A percentile compares a stretch with the other conserved stretches of the same genome.
Conservation (phyloP, 768 basidiomycete genomes). For the Suillus ampliporus region DNA sequence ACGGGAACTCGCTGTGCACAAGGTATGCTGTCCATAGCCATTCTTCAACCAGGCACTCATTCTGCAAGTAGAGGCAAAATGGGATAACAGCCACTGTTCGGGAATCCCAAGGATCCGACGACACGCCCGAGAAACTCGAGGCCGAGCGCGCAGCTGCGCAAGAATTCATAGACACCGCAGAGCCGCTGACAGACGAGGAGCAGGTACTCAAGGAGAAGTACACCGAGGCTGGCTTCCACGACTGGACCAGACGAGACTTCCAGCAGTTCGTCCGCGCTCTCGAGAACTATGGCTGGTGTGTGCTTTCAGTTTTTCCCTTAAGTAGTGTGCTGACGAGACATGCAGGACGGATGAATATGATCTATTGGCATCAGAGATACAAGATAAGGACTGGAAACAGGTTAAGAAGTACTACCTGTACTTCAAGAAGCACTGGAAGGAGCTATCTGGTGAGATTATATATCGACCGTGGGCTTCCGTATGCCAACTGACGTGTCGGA, state of each 20-base stretch:
- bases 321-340: neutral
- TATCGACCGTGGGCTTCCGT: neutral
- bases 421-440: slow-evolving; percentile 90
- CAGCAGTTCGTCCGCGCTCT: slow-evolving; percentile 85
- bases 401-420: slow-evolving; percentile 79
- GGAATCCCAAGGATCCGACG: slow-evolving; percentile 71
- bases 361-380: slow-evolving; percentile 80
- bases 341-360: slow-evolving; percentile 67
- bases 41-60: neutral
- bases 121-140: slow-evolving; percentile 85
- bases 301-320: slow-evolving; percentile 10
- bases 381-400: slow-evolving; percentile 81
- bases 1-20: slow-evolving; percentile 81
- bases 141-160: slow-evolving; percentile 81
- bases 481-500: neutral
- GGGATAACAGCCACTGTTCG: slow-evolving; percentile 67
- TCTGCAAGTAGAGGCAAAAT: slow-evolving; percentile 55
- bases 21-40: slow-evolving; percentile 47
- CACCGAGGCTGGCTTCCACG: slow-evolving; percentile 78
- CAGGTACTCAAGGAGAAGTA: slow-evolving; percentile 79
- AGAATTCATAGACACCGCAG: slow-evolving; percentile 91
- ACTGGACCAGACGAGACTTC: slow-evolving; percentile 94
- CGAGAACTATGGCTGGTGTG: slow-evolving; percentile 84
- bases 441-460: slow-evolving; percentile 66
- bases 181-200: slow-evolving; percentile 91